Percentiles rank a stretch among this genome's conserved stretches.
phyloP scores from a whole-genome alignment of 805 yeast species.

The Ogataea thermomethanolica region DNA sequence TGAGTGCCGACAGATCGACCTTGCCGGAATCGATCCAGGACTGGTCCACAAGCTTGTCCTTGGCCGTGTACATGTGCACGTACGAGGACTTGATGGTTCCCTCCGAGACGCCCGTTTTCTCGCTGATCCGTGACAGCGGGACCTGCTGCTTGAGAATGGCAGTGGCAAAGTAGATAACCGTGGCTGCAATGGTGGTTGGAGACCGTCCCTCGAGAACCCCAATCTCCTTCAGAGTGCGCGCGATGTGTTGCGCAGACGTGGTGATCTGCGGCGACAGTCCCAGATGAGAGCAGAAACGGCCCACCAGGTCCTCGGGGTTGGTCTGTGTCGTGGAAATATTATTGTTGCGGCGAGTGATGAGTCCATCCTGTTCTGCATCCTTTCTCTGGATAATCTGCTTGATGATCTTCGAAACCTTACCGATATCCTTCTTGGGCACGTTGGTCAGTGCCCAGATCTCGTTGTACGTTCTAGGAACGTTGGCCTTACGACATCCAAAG shows the following conservation, averaged over 20 bases:
- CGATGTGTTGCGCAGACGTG: slow-evolving; percentile 90
- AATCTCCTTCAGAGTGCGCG: slow-evolving; percentile 81
- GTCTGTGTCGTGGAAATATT: slow-evolving; percentile 74
- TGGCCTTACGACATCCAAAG: slow-evolving; percentile 91
- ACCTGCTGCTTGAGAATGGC: slow-evolving; percentile 78
- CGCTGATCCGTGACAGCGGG: slow-evolving; percentile 78
- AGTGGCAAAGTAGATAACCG: slow-evolving; percentile 92
- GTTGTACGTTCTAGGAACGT: slow-evolving; percentile 90
- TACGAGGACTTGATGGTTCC: slow-evolving; percentile 95
- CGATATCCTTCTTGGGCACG: slow-evolving; percentile 92
- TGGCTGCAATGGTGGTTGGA: slow-evolving; percentile 96
- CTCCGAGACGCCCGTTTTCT: slow-evolving; percentile 92
- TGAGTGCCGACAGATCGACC: slow-evolving; percentile 38
- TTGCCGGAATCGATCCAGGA: slow-evolving; percentile 70
- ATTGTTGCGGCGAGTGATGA: slow-evolving; percentile 44
- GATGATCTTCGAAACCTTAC: slow-evolving; percentile 84
- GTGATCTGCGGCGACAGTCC: slow-evolving; percentile 83
- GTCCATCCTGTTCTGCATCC: slow-evolving; percentile 44
- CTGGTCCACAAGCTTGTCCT: slow-evolving; percentile 69
- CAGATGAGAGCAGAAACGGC: slow-evolving; percentile 93
- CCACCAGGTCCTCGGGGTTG: slow-evolving; percentile 88
- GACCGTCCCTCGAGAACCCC: slow-evolving; percentile 96
- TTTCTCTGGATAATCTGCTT: slow-evolving; percentile 53
- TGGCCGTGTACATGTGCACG: slow-evolving; percentile 73
- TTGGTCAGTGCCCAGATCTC: slow-evolving; percentile 94